phyloP scores from a whole-genome alignment of 768 basidiomycete species.

The Pulveroboletus sp. region DNA sequence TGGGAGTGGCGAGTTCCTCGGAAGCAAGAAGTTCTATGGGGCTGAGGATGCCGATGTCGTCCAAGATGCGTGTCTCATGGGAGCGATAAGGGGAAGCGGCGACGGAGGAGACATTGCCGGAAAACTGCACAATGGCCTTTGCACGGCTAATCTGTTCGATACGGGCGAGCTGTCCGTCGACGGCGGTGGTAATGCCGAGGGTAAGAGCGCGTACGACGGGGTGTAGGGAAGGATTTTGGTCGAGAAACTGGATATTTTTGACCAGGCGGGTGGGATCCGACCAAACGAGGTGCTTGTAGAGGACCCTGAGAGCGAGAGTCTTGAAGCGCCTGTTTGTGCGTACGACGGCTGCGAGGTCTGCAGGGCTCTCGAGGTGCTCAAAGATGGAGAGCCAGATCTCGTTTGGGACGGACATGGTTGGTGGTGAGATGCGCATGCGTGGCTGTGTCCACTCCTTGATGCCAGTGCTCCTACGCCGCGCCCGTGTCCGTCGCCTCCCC shows the following conservation, averaged over 20 bases:
- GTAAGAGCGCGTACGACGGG: conserved; percentile 22
- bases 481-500: neutral
- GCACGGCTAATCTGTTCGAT: conserved; percentile 29
- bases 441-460: too few relatives aligned
- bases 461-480: neutral
- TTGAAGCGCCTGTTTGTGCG: conserved; percentile 31
- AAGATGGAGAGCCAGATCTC: conserved; percentile 40
- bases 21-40: conserved; percentile 23
- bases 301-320: conserved; percentile 24
- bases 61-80: conserved; percentile 27
- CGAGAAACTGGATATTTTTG: conserved; percentile 19
- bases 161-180: conserved; percentile 13
- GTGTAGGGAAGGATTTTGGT: conserved; percentile 2
- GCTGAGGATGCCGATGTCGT: conserved; percentile 16
- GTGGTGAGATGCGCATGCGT: neutral
- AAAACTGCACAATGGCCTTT: conserved; percentile 19
- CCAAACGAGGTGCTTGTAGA: conserved; percentile 37
- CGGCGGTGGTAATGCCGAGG: conserved; percentile 24
- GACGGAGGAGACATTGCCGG: conserved; percentile 13
- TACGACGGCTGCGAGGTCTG: conserved; percentile 32
- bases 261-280: conserved; percentile 25
- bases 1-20: conserved; percentile 11
- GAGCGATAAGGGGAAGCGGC: conserved; percentile 15
- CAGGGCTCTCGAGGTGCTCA: conserved; percentile 28
- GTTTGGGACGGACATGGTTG: conserved; percentile 30